Base-by-base conservation (phyloP, 1,284 basidiomycete species). In the Pseudozyma tsukubaensis region DNA sequence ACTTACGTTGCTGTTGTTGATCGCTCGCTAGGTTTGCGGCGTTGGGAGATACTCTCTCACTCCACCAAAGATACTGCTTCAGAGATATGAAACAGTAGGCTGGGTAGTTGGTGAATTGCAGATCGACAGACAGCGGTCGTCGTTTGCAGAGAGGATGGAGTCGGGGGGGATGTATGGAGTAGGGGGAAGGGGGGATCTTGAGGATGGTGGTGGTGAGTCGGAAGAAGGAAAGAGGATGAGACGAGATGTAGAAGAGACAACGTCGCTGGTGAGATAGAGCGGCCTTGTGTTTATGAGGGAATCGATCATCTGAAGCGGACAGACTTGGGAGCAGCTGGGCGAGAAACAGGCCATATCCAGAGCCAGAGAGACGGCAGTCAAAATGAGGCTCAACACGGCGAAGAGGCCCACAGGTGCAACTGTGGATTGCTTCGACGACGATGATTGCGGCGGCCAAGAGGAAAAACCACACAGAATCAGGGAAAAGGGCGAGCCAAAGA, bases 281-380 rank as follows among this genome's bases (percentile, higher is more conserved):
- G 32, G 29, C 39, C 21, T 44, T 35, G 55, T 72, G 70, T 72
- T 72, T 72, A 72, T 68, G 59, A 68, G 64, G 64, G 43, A 36
- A 13, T 16, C 16, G 12, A 44, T 7, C 35, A 32, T 39, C 44
- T 18, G 8, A 35, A 16, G 36, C 37, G 10, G n/a, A 39, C 29
- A 43, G 39, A 44, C 32, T 21, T 45, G 19, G 7, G n/a, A 37
- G 35, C 48, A 59, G 42, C 36, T 44, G 14, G 40, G 12, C 47
- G 29, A 14, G 32, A 49, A 49, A n/a, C n/a, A n/a, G n/a, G n/a
- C n/a, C n/a, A n/a, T n/a, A n/a, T n/a, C n/a, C n/a, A n/a, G 47
- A 49, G 19, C 16, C 24, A 39, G 51, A 35, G 24, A 18, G 14
- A 34, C 32, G 35, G 47, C 24, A n/a, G n/a, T n/a, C n/a, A n/a